Conservation (phyloP, 306 rosid genomes). For the Trifolium pratense region DNA sequence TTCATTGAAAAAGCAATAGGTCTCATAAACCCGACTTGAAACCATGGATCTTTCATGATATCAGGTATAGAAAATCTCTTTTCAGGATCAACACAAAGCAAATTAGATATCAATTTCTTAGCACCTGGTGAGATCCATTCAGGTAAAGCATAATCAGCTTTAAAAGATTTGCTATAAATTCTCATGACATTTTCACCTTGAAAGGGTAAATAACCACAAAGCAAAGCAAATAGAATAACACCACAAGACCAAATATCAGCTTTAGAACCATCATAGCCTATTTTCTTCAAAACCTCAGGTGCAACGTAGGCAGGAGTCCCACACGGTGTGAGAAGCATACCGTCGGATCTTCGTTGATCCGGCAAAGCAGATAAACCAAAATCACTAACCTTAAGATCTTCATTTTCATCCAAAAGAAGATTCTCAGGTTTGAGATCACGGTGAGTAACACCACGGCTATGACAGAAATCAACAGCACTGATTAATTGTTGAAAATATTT, state of each 20-base stretch:
- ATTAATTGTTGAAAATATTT: constrained; percentile 77
- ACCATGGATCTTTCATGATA: constrained; percentile 69
- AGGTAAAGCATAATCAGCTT: constrained; percentile 65
- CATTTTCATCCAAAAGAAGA: constrained; percentile 72
- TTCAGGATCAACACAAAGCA: constrained; percentile 69
- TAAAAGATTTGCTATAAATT: constrained; percentile 72
- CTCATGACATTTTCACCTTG: constrained; percentile 71
- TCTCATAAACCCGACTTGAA: constrained; percentile 57
- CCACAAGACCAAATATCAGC: constrained; percentile 93
- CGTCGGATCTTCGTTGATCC: constrained; percentile 69
- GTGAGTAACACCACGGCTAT: constrained; percentile 81
- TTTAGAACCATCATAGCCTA: constrained; percentile 79
- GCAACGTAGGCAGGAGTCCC: constrained; percentile 93
- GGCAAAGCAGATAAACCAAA: constrained; percentile 82
- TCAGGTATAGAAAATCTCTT: constrained; percentile 64
- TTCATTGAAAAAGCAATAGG: constrained; percentile 56
- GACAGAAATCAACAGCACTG: constrained; percentile 81
- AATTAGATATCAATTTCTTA: constrained; percentile 52
- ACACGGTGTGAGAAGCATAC: constrained; percentile 78
- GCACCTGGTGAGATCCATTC: constrained; percentile 68
- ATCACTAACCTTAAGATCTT: constrained; percentile 71
- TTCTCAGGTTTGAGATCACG: constrained; percentile 88
- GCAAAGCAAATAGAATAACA: constrained; percentile 67
- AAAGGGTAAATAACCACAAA: constrained; percentile 71
- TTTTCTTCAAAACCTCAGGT: constrained; percentile 77